Evolutionary conservation across 805 yeast species (phyloP), one percentile per base, ranked within the genome.

Genomic region (Wickerhamia fluorescens): DNA sequence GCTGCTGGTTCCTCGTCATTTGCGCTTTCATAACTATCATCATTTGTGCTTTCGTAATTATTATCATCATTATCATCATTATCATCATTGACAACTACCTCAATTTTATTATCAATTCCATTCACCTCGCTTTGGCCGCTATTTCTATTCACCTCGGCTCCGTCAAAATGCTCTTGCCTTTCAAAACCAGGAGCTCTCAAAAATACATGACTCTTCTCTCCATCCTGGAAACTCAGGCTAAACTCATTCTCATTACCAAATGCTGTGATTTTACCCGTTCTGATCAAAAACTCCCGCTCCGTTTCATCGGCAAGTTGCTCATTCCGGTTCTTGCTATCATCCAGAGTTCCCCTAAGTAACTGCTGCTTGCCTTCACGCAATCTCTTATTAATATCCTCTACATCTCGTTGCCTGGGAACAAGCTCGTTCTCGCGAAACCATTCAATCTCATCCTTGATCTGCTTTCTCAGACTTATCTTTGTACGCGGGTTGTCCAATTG

Each of bases 251-350:
- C 57, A 17, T 73, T 72, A 7, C 96, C 94, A 61, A 92, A 92
- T 1, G 97, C 97, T 0, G 98, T 92, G 32, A 87, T 74, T 50
- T 86, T 78, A 16, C 98, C 98, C 0, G 89, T 88, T 39, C 98
- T 67, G 0, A 92, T 73, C 36, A 92, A 62, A 46, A 56, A 88
- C 28, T 88, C 96, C 33, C 73, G 73, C 45, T 81, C 82, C 0
- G 86, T 56, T 46, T 92, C 97, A n/a, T 72, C 82, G 0, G 81
- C 75, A 5, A 71, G 61, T 38, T 66, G 61, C 3, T 58, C 70
- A n/a, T 43, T 41, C n/a, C 28, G 24, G 2, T 24, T 23, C 7
- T 23, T 18, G 8, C 22, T 30, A 1, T 46, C 37, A 11, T 41
- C 9, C 9, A 34, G 1, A 30, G 38, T 4, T 42, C 47, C 7